A percentile compares a stretch with the other conserved stretches of the same genome.
Conservation (phyloP, 768 basidiomycete species). For the Rhizopogon vulgaris region DNA sequence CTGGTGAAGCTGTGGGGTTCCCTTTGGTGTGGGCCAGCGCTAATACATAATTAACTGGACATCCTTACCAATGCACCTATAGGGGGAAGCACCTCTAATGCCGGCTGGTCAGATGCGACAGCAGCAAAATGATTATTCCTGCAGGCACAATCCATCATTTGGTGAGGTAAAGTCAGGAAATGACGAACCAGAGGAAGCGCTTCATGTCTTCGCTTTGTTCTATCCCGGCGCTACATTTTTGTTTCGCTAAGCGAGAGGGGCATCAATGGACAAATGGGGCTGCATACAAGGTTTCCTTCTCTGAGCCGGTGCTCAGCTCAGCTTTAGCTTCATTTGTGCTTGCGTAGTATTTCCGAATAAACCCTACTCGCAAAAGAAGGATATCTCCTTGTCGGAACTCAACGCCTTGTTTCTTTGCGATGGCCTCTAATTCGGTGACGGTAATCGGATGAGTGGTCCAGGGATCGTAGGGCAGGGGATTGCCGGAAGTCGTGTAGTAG, state of each 20-base stretch:
- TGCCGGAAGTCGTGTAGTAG: conserved; percentile 36
- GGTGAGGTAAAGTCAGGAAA: neutral
- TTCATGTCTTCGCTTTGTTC: conserved; percentile 69
- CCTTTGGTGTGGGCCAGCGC: conserved; percentile 50
- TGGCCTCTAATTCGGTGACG: conserved; percentile 50
- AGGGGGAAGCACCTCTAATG: conserved; percentile 45
- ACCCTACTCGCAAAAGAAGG: conserved; percentile 54
- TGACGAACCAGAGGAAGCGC: conserved; percentile 56
- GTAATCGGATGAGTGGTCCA: conserved; percentile 51
- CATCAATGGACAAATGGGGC: neutral
- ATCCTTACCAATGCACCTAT: conserved; percentile 1
- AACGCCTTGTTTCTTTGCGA: conserved; percentile 54
- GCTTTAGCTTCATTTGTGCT: conserved; percentile 40
- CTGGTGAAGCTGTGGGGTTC: conserved; percentile 47
- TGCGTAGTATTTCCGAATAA: conserved; percentile 49
- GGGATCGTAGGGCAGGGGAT: conserved; percentile 53
- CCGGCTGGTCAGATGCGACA: conserved; percentile 60
- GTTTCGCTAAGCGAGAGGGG: neutral
- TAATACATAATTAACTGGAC: conserved; percentile 15
- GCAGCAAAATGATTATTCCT: conserved; percentile 76
- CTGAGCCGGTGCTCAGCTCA: conserved; percentile 27
- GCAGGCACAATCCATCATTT: neutral
- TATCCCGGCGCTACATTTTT: conserved; percentile 48
- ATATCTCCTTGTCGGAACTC: conserved; percentile 56
- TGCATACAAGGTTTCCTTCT: conserved; percentile 46